phyloP scores from a whole-genome alignment of 2,329 filamentous ascomycete genomes.

The Cryoendolithus antarcticus region DNA sequence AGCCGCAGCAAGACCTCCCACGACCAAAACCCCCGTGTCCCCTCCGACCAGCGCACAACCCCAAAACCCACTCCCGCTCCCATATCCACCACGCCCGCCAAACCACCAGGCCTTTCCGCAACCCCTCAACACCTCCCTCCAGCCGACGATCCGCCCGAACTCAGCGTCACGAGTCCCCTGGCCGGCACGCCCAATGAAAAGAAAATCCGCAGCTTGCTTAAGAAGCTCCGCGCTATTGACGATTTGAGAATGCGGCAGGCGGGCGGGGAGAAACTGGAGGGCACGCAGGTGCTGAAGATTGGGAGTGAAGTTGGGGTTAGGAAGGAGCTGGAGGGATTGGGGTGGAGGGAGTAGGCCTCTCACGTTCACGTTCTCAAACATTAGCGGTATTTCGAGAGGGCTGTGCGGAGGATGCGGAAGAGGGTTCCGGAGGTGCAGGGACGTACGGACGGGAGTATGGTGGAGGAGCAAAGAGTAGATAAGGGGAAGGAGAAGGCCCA shows the following conservation, averaged over 20 bases:
- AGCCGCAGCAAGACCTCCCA: conserved; percentile 21
- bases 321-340: conserved; percentile 51
- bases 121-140: conserved; percentile 1
- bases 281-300: conserved; percentile 98
- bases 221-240: conserved; percentile 96
- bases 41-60: conserved; percentile 15
- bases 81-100: conserved; percentile 1
- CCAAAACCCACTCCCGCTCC: conserved; percentile 21
- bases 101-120: conserved; percentile 3
- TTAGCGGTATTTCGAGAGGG: too few relatives aligned
- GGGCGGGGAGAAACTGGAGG: conserved; percentile 89
- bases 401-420: too few relatives aligned
- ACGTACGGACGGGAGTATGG: too few relatives aligned
- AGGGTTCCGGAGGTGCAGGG: too few relatives aligned
- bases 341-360: too few relatives aligned
- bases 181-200: conserved; percentile 68
- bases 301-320: conserved; percentile 72
- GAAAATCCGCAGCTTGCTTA: conserved; percentile 84
- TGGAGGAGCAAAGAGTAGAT: too few relatives aligned
- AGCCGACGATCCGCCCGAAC: conserved; percentile 27
- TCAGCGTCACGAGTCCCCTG: conserved; percentile 43
- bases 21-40: conserved; percentile 15
- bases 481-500: too few relatives aligned
- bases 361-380: too few relatives aligned
- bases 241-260: conserved; percentile 95